These are phyloP conservation scores for Cladosporium oxysporum DNA, from an alignment of 2,329 filamentous ascomycete species.

Conservation along the genomic window DNA sequence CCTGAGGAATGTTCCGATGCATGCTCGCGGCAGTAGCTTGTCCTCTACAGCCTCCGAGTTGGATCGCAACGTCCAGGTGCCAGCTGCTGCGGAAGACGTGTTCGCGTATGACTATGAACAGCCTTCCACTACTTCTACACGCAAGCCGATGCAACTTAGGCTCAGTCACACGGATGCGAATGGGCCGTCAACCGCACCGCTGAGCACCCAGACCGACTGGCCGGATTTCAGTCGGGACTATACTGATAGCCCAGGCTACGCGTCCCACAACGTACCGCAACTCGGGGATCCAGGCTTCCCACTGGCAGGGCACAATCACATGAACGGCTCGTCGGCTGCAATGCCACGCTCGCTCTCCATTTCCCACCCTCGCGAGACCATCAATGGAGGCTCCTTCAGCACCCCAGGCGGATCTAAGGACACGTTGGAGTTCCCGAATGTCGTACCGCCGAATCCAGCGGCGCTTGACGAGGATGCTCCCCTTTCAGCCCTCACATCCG, in stretches of 20 bases:
- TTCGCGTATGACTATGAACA: constrained; percentile 28
- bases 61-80: constrained; percentile 26
- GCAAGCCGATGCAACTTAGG: constrained; percentile 4
- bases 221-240: constrained; percentile 24
- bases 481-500: constrained; percentile 30
- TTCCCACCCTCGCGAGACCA: constrained; percentile 1
- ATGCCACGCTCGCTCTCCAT: constrained; percentile 22
- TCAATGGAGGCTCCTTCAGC: constrained; percentile 13
- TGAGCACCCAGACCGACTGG: constrained; percentile 24
- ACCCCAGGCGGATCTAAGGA: constrained; percentile 22
- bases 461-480: constrained; percentile 36
- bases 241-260: constrained; percentile 21
- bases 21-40: constrained; percentile 36
- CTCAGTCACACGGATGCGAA: not conserved
- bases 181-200: not conserved
- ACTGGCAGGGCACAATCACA: constrained; percentile 19
- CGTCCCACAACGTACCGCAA: constrained; percentile 20
- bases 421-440: constrained; percentile 32
- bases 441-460: constrained; percentile 33
- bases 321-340: constrained; percentile 22
- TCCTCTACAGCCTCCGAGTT: constrained; percentile 35
- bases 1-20: constrained; percentile 35
- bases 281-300: constrained; percentile 24
- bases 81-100: constrained; percentile 25
- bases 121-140: constrained; percentile 11